These are phyloP conservation scores for Coniferiporia sulphurascens DNA, from an alignment of 1,284 basidiomycete species.

Conservation along the genomic window DNA sequence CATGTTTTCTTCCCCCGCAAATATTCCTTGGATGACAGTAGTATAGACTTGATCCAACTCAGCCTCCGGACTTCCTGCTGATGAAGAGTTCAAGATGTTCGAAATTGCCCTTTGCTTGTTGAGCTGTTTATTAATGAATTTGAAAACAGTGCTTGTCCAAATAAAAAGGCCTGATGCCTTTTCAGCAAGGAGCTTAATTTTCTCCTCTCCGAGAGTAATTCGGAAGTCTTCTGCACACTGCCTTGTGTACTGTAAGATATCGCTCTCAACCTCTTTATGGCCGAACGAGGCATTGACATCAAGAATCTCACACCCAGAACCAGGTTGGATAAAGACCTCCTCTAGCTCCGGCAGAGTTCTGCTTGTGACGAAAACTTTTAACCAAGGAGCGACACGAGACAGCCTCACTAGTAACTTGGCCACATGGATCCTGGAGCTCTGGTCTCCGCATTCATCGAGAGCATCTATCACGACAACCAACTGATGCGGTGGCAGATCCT, in stretches of 20 bases:
- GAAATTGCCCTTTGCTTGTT: background rate
- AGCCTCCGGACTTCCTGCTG: background rate
- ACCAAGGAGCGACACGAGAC: background rate
- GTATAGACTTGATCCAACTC: background rate
- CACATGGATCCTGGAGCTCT: background rate
- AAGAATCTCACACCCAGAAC: background rate
- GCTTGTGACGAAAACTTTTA: conserved; percentile 5
- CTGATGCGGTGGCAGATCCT: background rate
- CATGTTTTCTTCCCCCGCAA: background rate
- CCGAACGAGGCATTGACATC: background rate
- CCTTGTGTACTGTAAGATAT: background rate
- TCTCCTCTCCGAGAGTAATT: background rate
- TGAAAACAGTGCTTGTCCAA: background rate
- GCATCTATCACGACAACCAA: conserved; percentile 3
- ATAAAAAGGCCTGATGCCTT: conserved; percentile 5
- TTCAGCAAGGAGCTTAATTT: background rate
- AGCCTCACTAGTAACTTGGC: background rate
- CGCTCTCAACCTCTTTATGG: background rate
- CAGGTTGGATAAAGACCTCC: background rate
- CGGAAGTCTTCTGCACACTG: background rate
- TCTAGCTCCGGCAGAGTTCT: background rate
- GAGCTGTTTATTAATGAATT: background rate
- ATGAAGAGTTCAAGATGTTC: background rate
- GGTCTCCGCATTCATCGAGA: conserved; percentile 6
- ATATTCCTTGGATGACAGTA: background rate